These are phyloP conservation scores for Thielaviopsis musarum DNA, from an alignment of 2,329 filamentous ascomycete species.

Conservation along the genomic window DNA sequence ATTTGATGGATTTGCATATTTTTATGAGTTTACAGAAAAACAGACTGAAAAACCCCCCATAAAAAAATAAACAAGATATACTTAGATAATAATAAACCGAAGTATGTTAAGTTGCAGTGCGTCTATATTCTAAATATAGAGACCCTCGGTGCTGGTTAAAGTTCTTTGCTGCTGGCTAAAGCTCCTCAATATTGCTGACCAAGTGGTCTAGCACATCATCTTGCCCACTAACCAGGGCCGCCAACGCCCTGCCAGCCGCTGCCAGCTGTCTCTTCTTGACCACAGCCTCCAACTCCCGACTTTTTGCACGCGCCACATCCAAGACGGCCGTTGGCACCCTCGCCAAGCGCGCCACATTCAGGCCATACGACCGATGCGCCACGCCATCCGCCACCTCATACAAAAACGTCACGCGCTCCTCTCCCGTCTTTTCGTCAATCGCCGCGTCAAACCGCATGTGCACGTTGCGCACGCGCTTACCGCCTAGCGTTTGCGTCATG, in stretches of 20 bases:
- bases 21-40: too few species aligned
- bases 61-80: too few species aligned
- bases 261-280: conserved; percentile 45
- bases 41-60: too few species aligned
- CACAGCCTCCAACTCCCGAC: conserved; percentile 59
- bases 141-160: neutral
- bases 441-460: conserved; percentile 71
- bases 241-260: conserved; percentile 16
- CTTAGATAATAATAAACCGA: too few species aligned
- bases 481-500: conserved; percentile 50
- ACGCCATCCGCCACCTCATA: conserved; percentile 87
- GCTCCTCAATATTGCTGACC: conserved; percentile 39
- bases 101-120: too few species aligned
- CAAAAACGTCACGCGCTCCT: conserved; percentile 78
- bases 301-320: conserved; percentile 65
- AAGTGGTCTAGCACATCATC: conserved; percentile 34
- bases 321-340: conserved; percentile 62
- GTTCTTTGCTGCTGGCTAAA: conserved; percentile 22
- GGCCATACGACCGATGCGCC: conserved; percentile 81
- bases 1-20: too few species aligned
- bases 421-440: conserved; percentile 27
- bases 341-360: conserved; percentile 83
- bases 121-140: neutral
- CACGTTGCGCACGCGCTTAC: conserved; percentile 57
- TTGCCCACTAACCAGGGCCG: conserved; percentile 22